phyloP scores from a whole-genome alignment of 306 rosid genomes.

The Vigna nakashimae region DNA sequence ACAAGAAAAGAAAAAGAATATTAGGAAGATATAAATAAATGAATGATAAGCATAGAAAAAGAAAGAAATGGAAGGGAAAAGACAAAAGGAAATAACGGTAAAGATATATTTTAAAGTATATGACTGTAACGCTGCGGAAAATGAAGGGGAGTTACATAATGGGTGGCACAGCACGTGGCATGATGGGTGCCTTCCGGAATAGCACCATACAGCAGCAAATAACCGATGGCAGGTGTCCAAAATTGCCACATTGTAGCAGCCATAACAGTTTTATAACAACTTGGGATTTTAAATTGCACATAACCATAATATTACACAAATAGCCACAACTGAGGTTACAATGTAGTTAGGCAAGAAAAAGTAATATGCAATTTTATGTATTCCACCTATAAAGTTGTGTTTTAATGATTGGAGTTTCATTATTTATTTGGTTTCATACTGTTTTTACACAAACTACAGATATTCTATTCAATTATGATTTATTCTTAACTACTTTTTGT shows the following conservation, averaged over 20 bases:
- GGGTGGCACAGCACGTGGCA: neutral
- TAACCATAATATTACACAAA: neutral
- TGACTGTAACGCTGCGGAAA: too few species aligned
- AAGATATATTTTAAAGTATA: neutral
- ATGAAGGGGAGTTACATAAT: neutral
- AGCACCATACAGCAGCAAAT: neutral
- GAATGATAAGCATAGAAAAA: neutral
- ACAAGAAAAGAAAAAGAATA: too few species aligned
- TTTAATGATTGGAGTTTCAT: neutral
- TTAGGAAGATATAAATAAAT: too few species aligned
- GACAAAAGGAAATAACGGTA: neutral
- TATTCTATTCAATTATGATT: neutral
- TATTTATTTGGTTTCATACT: neutral
- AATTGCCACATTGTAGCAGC: neutral
- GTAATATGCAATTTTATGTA: neutral
- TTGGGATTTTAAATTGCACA: too few species aligned
- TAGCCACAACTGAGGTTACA: neutral
- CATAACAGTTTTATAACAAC: neutral
- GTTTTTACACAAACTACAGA: neutral
- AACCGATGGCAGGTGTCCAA: neutral
- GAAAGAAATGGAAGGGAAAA: too few species aligned
- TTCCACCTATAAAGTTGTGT: neutral
- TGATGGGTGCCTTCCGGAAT: neutral
- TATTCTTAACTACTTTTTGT: neutral
- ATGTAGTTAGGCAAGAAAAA: neutral